Conservation (phyloP, 768 basidiomycete species). For the Tulasnella sp. region DNA sequence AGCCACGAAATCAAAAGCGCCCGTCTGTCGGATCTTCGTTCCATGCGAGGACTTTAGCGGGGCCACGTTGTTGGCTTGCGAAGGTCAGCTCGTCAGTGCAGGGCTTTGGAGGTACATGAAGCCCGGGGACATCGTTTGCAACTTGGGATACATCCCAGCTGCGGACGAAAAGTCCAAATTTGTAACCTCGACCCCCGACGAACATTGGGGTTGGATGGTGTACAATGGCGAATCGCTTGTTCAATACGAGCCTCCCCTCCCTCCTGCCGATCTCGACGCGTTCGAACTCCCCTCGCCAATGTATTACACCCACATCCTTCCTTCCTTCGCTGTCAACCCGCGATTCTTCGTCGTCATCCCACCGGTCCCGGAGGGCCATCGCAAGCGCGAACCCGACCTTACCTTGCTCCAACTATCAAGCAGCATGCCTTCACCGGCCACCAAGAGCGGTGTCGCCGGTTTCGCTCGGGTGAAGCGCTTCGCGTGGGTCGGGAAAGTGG, state of each 20-base stretch:
- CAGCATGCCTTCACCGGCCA: not conserved
- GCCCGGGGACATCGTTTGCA: constrained; percentile 71
- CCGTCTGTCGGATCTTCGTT: constrained; percentile 68
- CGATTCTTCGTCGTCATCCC: constrained; percentile 27
- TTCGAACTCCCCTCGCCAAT: constrained; percentile 60
- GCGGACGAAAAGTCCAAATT: constrained; percentile 36
- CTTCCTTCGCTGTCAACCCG: constrained; percentile 32
- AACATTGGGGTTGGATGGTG: constrained; percentile 59
- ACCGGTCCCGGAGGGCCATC: not conserved
- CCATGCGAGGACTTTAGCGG: constrained; percentile 51
- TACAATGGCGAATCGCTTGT: constrained; percentile 62
- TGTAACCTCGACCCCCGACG: constrained; percentile 27
- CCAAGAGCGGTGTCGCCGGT: constrained; percentile 25
- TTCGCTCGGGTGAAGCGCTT: constrained; percentile 52
- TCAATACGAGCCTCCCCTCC: constrained; percentile 54
- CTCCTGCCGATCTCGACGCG: constrained; percentile 49
- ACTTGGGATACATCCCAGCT: constrained; percentile 66
- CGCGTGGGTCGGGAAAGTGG: constrained; percentile 59
- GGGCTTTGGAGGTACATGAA: constrained; percentile 75
- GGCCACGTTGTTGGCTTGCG: constrained; percentile 51
- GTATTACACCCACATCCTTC: constrained; percentile 68
- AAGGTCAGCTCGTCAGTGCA: constrained; percentile 61
- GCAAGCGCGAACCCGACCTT: constrained; percentile 4
- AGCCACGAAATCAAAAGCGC: constrained; percentile 60
- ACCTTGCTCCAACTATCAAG: not conserved